These are phyloP conservation scores for Phialophora chinensis DNA, from an alignment of 2,329 filamentous ascomycete genomes.

Conservation along the genomic window DNA sequence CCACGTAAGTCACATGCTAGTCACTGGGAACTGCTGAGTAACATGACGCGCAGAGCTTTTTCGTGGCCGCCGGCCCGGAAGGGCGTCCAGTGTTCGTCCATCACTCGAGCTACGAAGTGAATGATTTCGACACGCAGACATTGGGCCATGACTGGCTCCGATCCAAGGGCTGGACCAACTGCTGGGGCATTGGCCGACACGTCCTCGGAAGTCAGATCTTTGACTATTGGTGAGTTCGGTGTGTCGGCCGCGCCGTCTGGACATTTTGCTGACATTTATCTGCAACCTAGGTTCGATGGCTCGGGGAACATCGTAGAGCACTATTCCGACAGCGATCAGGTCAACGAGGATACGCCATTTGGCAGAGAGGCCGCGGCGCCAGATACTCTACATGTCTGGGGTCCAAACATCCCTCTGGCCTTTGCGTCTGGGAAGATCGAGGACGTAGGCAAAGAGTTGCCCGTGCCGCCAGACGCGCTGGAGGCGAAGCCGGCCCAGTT, in stretches of 20 bases:
- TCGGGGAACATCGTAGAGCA: slow-evolving; percentile 70
- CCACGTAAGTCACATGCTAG: slow-evolving; percentile 50
- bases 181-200: slow-evolving; percentile 75
- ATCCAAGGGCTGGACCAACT: slow-evolving; percentile 66
- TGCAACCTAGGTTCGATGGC: slow-evolving; percentile 61
- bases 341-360: slow-evolving; percentile 42
- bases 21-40: slow-evolving; percentile 43
- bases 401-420: slow-evolving; percentile 40
- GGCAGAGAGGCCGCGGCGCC: slow-evolving; percentile 41
- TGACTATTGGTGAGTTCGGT: slow-evolving; percentile 65
- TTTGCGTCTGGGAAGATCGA: slow-evolving; percentile 30
- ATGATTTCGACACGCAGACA: slow-evolving; percentile 73
- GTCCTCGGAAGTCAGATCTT: slow-evolving; percentile 74
- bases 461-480: slow-evolving; percentile 24
- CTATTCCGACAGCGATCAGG: slow-evolving; percentile 70
- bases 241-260: neutral
- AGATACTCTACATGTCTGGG: slow-evolving; percentile 45
- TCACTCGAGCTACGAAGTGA: slow-evolving; percentile 72
- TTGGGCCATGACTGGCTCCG: slow-evolving; percentile 73
- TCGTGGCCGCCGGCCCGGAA: slow-evolving; percentile 40
- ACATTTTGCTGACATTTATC: slow-evolving; percentile 7
- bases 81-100: slow-evolving; percentile 59
- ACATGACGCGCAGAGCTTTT: slow-evolving; percentile 29
- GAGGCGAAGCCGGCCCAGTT: slow-evolving; percentile 26
- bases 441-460: slow-evolving; percentile 28